These are phyloP conservation scores for Lactarius sp. DNA, from an alignment of 768 basidiomycete species.

Conservation along the genomic window DNA sequence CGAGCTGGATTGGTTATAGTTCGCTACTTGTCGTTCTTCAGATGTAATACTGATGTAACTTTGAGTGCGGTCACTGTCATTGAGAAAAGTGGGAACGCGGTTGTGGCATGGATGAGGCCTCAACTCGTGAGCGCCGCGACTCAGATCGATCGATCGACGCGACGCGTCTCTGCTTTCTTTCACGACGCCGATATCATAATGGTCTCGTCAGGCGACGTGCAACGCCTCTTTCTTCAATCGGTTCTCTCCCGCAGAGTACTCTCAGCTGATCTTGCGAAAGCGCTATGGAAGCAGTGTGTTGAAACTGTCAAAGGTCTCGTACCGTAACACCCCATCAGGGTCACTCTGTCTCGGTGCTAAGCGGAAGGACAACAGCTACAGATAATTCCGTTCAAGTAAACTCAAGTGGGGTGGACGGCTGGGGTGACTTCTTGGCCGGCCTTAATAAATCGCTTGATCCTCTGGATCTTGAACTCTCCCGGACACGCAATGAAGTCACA, in stretches of 20 bases:
- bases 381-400: conserved; percentile 48
- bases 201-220: conserved; percentile 57
- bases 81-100: background rate
- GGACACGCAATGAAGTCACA: conserved; percentile 55
- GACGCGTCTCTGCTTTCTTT: conserved; percentile 27
- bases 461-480: conserved; percentile 69
- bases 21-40: background rate
- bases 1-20: background rate
- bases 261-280: conserved; percentile 57
- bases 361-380: conserved; percentile 38
- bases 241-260: conserved; percentile 66
- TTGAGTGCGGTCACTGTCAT: background rate
- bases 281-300: conserved; percentile 63
- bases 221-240: conserved; percentile 74
- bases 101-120: background rate
- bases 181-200: conserved; percentile 30
- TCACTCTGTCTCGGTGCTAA: background rate
- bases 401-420: conserved; percentile 41
- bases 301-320: conserved; percentile 55
- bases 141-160: too few species aligned
- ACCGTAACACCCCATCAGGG: conserved; percentile 27
- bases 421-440: conserved; percentile 53
- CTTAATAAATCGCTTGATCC: conserved; percentile 62
- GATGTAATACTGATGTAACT: background rate
- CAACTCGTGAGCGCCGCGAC: too few species aligned